Base-by-base conservation (phyloP, 768 basidiomycete species). In the Pisolithus microcarpus region DNA sequence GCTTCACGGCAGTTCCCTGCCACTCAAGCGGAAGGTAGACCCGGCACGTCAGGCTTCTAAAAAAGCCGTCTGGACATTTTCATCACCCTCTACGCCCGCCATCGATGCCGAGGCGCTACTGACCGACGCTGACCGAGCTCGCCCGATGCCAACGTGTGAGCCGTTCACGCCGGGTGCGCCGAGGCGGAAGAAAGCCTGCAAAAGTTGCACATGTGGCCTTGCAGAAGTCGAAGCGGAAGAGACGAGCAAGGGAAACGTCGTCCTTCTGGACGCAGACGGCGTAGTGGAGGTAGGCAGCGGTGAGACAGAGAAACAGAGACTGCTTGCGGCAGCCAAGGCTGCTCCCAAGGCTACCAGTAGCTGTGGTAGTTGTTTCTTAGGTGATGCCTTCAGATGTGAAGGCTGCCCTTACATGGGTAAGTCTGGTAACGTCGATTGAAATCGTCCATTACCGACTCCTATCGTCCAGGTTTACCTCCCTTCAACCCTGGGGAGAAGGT, bases 401-500 rank as follows among this genome's bases (percentile, higher is more conserved):
- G 82, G 91, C 48, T 99, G 96, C 67, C 96, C 96, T 26, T 99
- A 97, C 70, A 75, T 91, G 42, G 95, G 95, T 97, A 58, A 54
- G 89, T 80, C 16, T n/a, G 46, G 37, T 34, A 40, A 28, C 34
- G 47, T 51, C 49, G 28, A 37, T 49, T 19, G 15, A 15, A 24
- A 52, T 26, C 53, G 37, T 53, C 55, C 21, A 53, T 44, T 18
- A 38, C 50, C 57, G 48, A 56, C 24, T 30, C 54, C 36, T 28
- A 38, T n/a, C 11, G 28, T 39, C n/a, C 59, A 97, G 95, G 96
- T 58, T 78, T 98, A 26, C 96, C 96, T 43, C 91, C 95, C 11
- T 98, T 99, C 75, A 89, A 95, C 68, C 95, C 96, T 2, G 96
- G 96, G 50, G 92, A 98, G 74, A 95, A 97, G 73, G 92, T 99